Base-by-base conservation (phyloP, 1,284 basidiomycete genomes). In the Tilletia caries region DNA sequence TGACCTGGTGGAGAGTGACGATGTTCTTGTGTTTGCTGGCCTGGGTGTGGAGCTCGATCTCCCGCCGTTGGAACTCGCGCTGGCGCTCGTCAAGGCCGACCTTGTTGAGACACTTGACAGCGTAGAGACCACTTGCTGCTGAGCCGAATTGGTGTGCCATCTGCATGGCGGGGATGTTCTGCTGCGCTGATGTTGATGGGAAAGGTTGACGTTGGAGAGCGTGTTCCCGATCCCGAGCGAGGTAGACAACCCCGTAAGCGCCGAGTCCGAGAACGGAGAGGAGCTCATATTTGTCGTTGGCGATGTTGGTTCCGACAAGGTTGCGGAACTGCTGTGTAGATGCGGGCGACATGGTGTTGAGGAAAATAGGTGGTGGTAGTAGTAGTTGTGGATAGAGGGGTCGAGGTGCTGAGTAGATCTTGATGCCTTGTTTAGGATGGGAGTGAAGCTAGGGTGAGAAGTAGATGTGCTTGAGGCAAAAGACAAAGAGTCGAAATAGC, bases 191-290 rank as follows among this genome's bases (percentile, higher is more conserved):
- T 20, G 70, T 65, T n/a, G 70, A 66, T 15, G 70, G 68, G 43
- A 71, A 76, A 2, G 77, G 73, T 52, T 73, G 74, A 10, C 70
- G 71, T 70, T 79, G 77, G 52, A 73, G 73, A 27, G 74, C 73
- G 32, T 73, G 72, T 20, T 65, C 46, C 3, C 79, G 70, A 64
- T 82, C 81, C 33, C 80, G 77, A 1, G 82, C 82, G 37, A 82
- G 91, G 85, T 97, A 98, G 65, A 97, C 95, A 78, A 96, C 91
- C 71, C 95, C 95, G 83, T 97, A 98, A 29, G 94, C 94, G 58
- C 95, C 95, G 67, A 93, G 89, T 67, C 95, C 95, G 68, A 98
- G 89, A 68, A 95, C 89, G 79, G 92, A 89, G 78, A 93, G 89
- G 78, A 97, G 91, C 85, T 95, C 89, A 72, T 97, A 88, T 2